Percentiles rank a stretch among this genome's conserved stretches.
These are phyloP conservation scores for Fraxinus excelsior DNA, from an alignment of 257 asterid species.

Conservation along the genomic window DNA sequence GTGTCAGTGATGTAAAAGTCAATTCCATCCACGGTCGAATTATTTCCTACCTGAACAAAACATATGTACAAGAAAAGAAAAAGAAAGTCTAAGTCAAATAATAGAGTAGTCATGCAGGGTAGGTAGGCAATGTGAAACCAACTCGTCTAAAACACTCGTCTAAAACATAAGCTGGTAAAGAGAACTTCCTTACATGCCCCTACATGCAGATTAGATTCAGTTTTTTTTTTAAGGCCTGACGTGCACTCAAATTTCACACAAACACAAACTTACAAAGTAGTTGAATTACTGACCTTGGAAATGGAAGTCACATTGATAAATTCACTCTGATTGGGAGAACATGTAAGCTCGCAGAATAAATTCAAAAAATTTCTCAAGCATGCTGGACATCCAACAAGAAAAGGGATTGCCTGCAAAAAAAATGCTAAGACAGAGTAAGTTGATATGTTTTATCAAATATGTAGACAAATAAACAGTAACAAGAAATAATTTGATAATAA, in stretches of 20 bases:
- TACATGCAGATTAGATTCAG: background rate
- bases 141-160: too few relatives aligned
- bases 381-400: conserved; percentile 99
- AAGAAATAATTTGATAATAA: background rate
- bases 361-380: conserved; percentile 98
- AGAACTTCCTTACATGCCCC: background rate
- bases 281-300: conserved; percentile 56
- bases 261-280: background rate
- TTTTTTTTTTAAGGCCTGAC: too few relatives aligned
- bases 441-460: conserved; percentile 5
- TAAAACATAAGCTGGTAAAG: too few relatives aligned
- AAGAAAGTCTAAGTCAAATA: background rate
- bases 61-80: conserved; percentile 13
- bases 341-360: conserved; percentile 95
- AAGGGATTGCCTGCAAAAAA: conserved; percentile 89
- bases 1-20: conserved; percentile 68
- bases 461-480: conserved; percentile 4
- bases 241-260: background rate
- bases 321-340: conserved; percentile 97
- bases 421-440: conserved; percentile 34
- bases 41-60: conserved; percentile 59
- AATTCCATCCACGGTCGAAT: conserved; percentile 76
- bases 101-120: too few relatives aligned
- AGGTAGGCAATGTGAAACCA: too few relatives aligned
- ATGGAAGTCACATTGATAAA: conserved; percentile 89